phyloP scores from a whole-genome alignment of 202 grass and related monocot genomes.

The Panicum virgatum region DNA sequence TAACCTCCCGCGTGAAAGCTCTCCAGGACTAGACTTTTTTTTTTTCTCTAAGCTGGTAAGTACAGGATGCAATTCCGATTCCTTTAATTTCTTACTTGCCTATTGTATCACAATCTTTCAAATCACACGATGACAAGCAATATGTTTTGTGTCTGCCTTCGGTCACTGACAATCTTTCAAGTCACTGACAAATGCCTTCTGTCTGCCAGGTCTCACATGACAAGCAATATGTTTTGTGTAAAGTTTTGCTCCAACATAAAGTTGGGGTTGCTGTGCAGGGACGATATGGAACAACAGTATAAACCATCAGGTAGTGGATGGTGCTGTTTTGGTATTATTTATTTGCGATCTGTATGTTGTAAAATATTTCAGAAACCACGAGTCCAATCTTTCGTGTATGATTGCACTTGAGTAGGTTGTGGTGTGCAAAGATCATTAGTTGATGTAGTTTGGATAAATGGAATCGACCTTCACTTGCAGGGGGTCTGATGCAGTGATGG shows the following conservation, averaged over 20 bases:
- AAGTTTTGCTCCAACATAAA: slow-evolving; percentile 27
- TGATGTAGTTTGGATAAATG: neutral
- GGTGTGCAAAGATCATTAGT: neutral
- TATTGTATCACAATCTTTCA: neutral
- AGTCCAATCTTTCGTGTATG: slow-evolving; percentile 6
- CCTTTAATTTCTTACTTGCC: neutral
- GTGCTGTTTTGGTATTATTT: slow-evolving; percentile 8
- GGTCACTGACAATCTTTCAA: neutral
- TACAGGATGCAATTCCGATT: neutral
- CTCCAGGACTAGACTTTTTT: slow-evolving; percentile 53
- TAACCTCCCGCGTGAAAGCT: slow-evolving; percentile 77
- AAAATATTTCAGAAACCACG: slow-evolving; percentile 33
- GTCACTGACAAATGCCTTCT: neutral
- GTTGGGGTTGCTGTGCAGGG: neutral
- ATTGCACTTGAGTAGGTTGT: neutral
- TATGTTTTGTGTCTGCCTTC: no score
- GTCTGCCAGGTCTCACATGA: no score
- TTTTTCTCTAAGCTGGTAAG: slow-evolving; percentile 18
- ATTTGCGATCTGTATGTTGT: slow-evolving; percentile 32
- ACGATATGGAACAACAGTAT: neutral
- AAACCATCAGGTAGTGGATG: neutral
- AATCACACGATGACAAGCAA: neutral
- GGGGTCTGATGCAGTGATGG: neutral
- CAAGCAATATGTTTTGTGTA: neutral
- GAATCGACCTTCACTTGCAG: neutral